Conservation (phyloP, 140 eudicot genomes). For the Bidens hawaiensis region DNA sequence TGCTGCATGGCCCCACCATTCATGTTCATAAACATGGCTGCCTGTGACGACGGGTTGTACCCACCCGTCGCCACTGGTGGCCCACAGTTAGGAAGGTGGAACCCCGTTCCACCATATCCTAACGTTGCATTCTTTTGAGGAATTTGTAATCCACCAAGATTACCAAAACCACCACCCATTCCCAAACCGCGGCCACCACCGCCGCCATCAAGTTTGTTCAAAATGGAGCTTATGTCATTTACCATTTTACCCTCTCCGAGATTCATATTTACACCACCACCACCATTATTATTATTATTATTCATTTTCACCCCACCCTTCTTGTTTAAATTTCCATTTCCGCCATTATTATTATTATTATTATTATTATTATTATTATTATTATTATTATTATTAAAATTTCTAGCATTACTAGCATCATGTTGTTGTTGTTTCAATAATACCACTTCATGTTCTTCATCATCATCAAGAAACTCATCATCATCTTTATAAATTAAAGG, state of each 20-base stretch:
- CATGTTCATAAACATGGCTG: slow-evolving; percentile 42
- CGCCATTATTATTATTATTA: no score
- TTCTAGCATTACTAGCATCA: slow-evolving; percentile 26
- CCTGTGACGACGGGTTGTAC: slow-evolving; percentile 29
- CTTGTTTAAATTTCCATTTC: slow-evolving; percentile 25
- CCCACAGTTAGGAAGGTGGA: slow-evolving; percentile 24
- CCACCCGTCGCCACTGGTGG: slow-evolving; percentile 25
- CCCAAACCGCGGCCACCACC: no score
- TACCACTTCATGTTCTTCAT: slow-evolving; percentile 23
- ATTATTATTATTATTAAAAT: slow-evolving; percentile 15
- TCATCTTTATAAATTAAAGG: slow-evolving; percentile 35
- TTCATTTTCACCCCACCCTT: background rate
- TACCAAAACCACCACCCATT: slow-evolving; percentile 15
- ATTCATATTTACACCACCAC: no score
- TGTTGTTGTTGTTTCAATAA: slow-evolving; percentile 35
- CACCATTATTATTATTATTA: no score
- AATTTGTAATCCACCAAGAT: slow-evolving; percentile 31
- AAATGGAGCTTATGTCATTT: slow-evolving; percentile 48
- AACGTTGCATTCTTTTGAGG: slow-evolving; percentile 23
- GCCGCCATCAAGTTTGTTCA: slow-evolving; percentile 39
- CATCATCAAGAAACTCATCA: slow-evolving; percentile 31
- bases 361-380: slow-evolving; percentile 14
- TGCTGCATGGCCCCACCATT: slow-evolving; percentile 25
- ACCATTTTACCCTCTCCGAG: slow-evolving; percentile 34
- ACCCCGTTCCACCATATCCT: slow-evolving; percentile 12